Conservation (phyloP, 768 basidiomycete genomes). For the Leccinum sublutescens region DNA sequence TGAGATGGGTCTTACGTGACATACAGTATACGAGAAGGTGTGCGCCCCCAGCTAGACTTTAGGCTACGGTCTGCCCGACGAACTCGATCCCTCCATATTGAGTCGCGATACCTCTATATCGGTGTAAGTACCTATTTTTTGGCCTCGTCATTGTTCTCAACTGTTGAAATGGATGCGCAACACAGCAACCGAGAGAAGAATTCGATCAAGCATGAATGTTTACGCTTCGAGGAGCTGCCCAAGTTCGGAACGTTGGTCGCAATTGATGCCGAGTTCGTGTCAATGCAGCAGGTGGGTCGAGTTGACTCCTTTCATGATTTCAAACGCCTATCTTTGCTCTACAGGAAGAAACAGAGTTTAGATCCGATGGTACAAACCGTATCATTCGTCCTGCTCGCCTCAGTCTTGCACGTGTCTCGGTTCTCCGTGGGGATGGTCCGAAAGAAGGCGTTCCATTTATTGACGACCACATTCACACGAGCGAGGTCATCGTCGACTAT, state of each 20-base stretch:
- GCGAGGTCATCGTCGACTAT: constrained; percentile 93
- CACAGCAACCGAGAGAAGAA: constrained; percentile 71
- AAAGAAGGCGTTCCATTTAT: constrained; percentile 89
- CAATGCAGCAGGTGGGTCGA: constrained; percentile 78
- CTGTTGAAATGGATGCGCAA: neutral
- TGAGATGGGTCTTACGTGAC: too few species aligned
- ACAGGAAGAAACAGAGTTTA: constrained; percentile 92
- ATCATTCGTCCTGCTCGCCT: constrained; percentile 88
- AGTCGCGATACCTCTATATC: constrained; percentile 88
- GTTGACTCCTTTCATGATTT: neutral
- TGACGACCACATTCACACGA: constrained; percentile 97
- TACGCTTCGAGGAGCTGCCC: constrained; percentile 76
- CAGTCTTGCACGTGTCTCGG: constrained; percentile 92
- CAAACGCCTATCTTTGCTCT: neutral
- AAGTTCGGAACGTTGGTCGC: constrained; percentile 84
- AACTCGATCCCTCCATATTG: constrained; percentile 71
- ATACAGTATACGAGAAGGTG: constrained; percentile 49
- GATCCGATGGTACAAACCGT: constrained; percentile 93
- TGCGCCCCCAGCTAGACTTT: constrained; percentile 57
- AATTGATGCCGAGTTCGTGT: constrained; percentile 98
- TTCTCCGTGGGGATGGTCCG: constrained; percentile 80
- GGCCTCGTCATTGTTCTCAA: neutral
- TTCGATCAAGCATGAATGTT: constrained; percentile 74
- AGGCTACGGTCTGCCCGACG: constrained; percentile 51
- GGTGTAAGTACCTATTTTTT: constrained; percentile 46